phyloP scores from a whole-genome alignment of 768 basidiomycete genomes.

The Pisolithus tinctorius region DNA sequence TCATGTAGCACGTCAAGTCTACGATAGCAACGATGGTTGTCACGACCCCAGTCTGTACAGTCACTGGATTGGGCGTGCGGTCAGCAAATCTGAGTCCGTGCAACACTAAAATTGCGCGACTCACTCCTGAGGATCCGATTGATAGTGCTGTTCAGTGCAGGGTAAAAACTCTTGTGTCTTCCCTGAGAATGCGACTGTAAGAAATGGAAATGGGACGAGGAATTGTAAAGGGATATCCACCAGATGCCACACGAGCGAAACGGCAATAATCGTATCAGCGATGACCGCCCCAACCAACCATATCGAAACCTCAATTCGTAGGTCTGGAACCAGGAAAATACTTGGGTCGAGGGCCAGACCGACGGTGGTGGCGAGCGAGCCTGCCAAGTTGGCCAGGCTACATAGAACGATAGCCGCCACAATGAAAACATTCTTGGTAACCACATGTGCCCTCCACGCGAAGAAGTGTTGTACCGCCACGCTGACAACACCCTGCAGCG shows the following conservation, averaged over 20 bases:
- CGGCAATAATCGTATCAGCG: neutral
- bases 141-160: neutral
- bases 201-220: neutral
- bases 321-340: neutral
- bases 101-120: neutral
- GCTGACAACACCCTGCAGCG: constrained; percentile 34
- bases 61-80: neutral
- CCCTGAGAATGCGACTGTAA: neutral
- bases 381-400: constrained; percentile 19
- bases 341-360: neutral
- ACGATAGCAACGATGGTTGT: neutral
- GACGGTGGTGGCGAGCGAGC: constrained; percentile 16
- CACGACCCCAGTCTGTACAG: neutral
- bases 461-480: constrained; percentile 39
- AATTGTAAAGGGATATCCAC: neutral
- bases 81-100: too few relatives aligned
- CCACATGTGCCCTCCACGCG: constrained; percentile 31
- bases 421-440: constrained; percentile 23
- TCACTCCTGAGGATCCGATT: neutral
- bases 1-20: neutral
- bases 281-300: neutral
- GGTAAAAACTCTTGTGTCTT: neutral
- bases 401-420: constrained; percentile 16
- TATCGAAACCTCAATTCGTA: neutral
- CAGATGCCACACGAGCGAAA: neutral